A percentile compares a stretch with the other conserved stretches of the same genome.
phyloP scores from a whole-genome alignment of 768 basidiomycete genomes.

The Tubosaeta sp. region DNA sequence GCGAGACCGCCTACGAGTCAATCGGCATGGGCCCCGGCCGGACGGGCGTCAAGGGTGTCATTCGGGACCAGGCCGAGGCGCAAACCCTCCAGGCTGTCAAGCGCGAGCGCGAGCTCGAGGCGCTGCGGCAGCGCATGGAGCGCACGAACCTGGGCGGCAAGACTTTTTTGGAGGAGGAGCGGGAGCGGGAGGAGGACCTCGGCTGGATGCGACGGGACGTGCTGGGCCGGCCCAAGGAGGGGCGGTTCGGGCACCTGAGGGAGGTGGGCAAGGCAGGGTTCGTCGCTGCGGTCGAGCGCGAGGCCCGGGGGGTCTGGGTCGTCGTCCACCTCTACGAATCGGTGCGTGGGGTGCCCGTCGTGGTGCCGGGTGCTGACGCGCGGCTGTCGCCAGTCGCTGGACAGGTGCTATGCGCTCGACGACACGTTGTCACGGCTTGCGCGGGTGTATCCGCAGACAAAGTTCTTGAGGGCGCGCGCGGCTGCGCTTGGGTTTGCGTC shows the following conservation, averaged over 20 bases:
- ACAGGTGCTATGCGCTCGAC: conserved; percentile 70
- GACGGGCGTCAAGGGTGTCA: conserved; percentile 87
- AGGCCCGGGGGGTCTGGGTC: conserved; percentile 68
- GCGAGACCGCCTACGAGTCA: conserved; percentile 39
- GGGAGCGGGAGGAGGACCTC: conserved; percentile 34
- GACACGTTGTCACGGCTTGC: conserved; percentile 65
- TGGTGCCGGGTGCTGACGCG: conserved; percentile 1
- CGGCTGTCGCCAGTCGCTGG: conserved; percentile 51
- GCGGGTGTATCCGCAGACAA: conserved; percentile 62
- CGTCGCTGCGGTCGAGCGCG: conserved; percentile 69
- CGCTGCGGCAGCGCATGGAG: conserved; percentile 56
- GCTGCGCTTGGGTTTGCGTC: conserved; percentile 69
- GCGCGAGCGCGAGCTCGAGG: conserved; percentile 48
- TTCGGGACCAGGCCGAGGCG: conserved; percentile 76
- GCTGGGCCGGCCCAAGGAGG: conserved; percentile 47
- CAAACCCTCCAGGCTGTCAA: conserved; percentile 49
- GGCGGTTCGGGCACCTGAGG: conserved; percentile 71
- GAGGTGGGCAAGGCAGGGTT: conserved; percentile 77
- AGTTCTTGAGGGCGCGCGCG: conserved; percentile 81
- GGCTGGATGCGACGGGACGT: conserved; percentile 31
- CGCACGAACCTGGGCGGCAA: conserved; percentile 60
- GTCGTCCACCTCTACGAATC: conserved; percentile 84
- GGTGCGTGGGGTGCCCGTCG: conserved; percentile 33
- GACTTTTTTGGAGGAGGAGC: conserved; percentile 75
- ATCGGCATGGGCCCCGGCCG: conserved; percentile 85